Percentiles rank a stretch among this genome's conserved stretches.
These are phyloP conservation scores for Yamadazyma taylorii DNA, from an alignment of 1,139 yeast genomes.

Conservation along the genomic window DNA sequence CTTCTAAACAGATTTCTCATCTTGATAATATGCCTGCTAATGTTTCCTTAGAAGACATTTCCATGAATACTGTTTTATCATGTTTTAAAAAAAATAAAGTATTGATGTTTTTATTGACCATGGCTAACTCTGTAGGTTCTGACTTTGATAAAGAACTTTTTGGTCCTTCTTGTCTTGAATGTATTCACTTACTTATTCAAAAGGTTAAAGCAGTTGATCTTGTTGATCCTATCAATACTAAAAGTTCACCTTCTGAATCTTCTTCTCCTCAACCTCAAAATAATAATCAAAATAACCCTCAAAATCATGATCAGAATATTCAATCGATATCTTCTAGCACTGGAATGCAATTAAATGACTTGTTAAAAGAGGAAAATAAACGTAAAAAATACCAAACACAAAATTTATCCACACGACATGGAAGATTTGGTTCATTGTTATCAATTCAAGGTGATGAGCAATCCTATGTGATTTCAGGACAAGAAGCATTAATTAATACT, in stretches of 20 bases:
- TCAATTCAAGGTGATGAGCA: conserved; percentile 64
- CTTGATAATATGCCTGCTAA: conserved; percentile 53
- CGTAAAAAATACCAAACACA: conserved; percentile 51
- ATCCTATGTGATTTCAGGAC: conserved; percentile 72
- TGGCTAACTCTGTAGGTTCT: conserved; percentile 62
- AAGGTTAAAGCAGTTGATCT: conserved; percentile 46
- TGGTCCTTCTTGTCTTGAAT: conserved; percentile 67
- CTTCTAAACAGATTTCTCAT: conserved; percentile 26
- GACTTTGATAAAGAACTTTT: conserved; percentile 64
- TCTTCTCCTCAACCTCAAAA: conserved; percentile 2
- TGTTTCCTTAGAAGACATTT: conserved; percentile 64
- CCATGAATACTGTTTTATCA: conserved; percentile 55
- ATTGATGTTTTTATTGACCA: conserved; percentile 64
- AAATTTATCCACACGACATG: conserved; percentile 72
- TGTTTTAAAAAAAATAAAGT: conserved; percentile 71
- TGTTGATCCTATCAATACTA: conserved; percentile 4
- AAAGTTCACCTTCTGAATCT: background rate
- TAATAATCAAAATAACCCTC: conserved; percentile 3
- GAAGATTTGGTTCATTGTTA: conserved; percentile 84
- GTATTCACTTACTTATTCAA: conserved; percentile 61
- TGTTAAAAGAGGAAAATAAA: conserved; percentile 59
- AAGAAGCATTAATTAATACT: conserved; percentile 56
- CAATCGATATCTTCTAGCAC: conserved; percentile 25
- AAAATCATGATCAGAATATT: conserved; percentile 1
- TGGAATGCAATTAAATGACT: conserved; percentile 47